Conservation (phyloP, 2,329 filamentous ascomycete genomes). For the Knufia petricola region DNA sequence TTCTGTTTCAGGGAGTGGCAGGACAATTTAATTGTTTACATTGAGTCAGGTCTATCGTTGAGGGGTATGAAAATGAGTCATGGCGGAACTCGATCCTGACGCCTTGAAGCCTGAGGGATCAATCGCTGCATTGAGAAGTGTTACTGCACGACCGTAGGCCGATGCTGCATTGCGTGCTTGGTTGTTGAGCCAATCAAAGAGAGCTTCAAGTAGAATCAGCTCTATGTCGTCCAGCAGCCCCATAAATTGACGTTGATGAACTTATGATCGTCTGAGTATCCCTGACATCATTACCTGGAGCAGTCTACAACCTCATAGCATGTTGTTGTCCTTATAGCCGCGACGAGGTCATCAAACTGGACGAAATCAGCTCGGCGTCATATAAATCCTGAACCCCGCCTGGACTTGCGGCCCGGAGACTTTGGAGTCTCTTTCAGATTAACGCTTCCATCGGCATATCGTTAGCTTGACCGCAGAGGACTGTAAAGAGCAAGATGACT, state of each 20-base stretch:
- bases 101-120: too few species aligned
- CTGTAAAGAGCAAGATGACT: conserved; percentile 1
- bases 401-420: neutral
- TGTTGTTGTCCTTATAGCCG: neutral
- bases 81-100: neutral
- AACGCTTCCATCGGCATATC: neutral
- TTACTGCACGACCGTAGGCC: neutral
- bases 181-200: neutral
- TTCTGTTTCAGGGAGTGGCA: neutral
- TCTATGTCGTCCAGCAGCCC: neutral
- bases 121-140: too few species aligned
- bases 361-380: too few species aligned
- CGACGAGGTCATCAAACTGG: too few species aligned
- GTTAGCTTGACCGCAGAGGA: neutral
- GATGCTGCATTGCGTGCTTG: neutral
- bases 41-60: conserved; percentile 1
- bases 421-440: neutral
- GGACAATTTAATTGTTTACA: conserved; percentile 4
- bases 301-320: neutral
- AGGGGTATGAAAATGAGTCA: conserved; percentile 3
- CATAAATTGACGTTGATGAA: neutral
- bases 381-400: too few species aligned
- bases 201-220: neutral
- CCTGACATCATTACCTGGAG: neutral
- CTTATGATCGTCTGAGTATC: neutral